phyloP scores from a whole-genome alignment of 768 basidiomycete genomes.

The Suillus fuscotomentosus region DNA sequence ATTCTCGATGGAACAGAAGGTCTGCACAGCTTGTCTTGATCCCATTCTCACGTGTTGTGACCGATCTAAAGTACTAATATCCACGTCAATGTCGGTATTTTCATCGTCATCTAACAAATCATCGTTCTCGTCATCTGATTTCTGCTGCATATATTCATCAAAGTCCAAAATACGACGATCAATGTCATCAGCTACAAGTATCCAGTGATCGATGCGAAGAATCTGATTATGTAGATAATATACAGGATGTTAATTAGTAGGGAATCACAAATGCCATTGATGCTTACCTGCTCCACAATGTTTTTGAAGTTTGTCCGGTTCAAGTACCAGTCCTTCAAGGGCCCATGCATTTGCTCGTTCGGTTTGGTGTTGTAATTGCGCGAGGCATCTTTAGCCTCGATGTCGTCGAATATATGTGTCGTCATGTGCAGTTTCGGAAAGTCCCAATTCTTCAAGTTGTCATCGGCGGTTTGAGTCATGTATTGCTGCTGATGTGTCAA shows the following conservation, averaged over 20 bases:
- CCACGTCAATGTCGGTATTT: neutral
- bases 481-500: slow-evolving; percentile 1
- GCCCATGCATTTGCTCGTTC: slow-evolving; percentile 29
- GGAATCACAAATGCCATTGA: neutral
- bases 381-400: slow-evolving; percentile 25
- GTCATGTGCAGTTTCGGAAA: slow-evolving; percentile 32
- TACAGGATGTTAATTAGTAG: neutral
- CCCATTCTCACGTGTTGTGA: slow-evolving; percentile 2
- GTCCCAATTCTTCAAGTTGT: slow-evolving; percentile 24
- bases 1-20: neutral
- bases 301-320: slow-evolving; percentile 33
- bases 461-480: neutral
- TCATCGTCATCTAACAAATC: no score
- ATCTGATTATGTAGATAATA: neutral
- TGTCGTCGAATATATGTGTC: no score
- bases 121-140: no score
- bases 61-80: neutral
- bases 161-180: no score
- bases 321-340: slow-evolving; percentile 25
- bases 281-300: slow-evolving; percentile 29
- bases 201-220: no score
- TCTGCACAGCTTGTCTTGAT: neutral
- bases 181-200: no score
- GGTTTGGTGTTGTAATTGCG: slow-evolving; percentile 31
- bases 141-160: no score